Evolutionary conservation across 805 yeast genomes (phyloP), one percentile per base, ranked within the genome.

Genomic region (Candida chilensis): DNA sequence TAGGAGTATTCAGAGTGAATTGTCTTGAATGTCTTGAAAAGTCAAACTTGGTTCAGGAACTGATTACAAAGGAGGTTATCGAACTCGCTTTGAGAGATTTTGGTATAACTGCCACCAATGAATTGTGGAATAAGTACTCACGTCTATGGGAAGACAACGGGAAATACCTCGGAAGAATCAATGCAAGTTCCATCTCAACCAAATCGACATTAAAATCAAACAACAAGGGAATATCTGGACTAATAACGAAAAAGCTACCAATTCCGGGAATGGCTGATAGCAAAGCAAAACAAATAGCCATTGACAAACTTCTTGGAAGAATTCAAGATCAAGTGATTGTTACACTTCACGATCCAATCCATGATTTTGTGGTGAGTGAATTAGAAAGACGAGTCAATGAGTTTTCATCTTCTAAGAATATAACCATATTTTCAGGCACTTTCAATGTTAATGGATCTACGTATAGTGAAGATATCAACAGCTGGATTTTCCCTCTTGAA

Each of bases 371-470:
- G 12, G 47, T 54, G 7, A 45, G 47, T 16, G 71, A 67, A 34
- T 42, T 72, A 18, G 52, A 50, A 9, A 58, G 56, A 32, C 45
- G 64, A 15, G 37, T 64, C 3, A 42, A 45, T 19, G 65, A 64
- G 36, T 73, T 54, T 39, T 55, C 60, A 7, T 57, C 59, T 5
- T 45, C 43, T 20, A 57, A 54, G 32, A 66, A 67, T 11, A 50
- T 72, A 13, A 37, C 44, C 5, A 49, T 72, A 4, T 72, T 54
- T 49, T 54, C 74, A 0, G 62, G 70, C 5, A 71, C 79, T 0
- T 72, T 67, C 44, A 73, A 73, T 38, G 74, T 72, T 20, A 72
- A 72, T 48, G 78, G 74, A 0, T 52, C 56, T n/a, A 39, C 53
- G 20, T 54, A 47, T 32, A 63, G 64, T 9, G 71, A 63, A 1